A percentile compares a stretch with the other conserved stretches of the same genome.
phyloP scores from a whole-genome alignment of 768 basidiomycete genomes.

The Lyophyllum decastes region DNA sequence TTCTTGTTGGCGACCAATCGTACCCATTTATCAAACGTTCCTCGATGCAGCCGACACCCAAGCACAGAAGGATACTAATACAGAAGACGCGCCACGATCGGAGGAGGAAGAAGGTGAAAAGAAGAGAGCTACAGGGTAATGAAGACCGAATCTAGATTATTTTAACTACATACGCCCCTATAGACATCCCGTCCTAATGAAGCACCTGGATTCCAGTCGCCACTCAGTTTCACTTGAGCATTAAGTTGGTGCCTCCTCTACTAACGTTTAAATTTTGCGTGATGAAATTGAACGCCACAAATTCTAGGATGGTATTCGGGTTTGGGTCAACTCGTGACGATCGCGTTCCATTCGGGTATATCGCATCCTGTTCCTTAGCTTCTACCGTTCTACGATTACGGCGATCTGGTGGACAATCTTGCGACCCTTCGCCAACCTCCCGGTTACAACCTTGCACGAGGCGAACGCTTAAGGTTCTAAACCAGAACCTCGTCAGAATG shows the following conservation, averaged over 20 bases:
- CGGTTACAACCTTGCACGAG: slow-evolving; percentile 22
- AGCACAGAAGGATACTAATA: slow-evolving; percentile 21
- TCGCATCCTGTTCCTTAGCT: slow-evolving; percentile 13
- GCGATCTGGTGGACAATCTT: slow-evolving; percentile 25
- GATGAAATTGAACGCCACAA: slow-evolving; percentile 19
- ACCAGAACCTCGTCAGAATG: slow-evolving; percentile 11
- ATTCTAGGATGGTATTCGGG: slow-evolving; percentile 6
- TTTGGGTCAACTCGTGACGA: slow-evolving; percentile 11
- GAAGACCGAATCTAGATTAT: slow-evolving; percentile 17
- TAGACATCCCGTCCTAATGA: slow-evolving; percentile 9
- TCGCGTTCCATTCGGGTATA: slow-evolving; percentile 16
- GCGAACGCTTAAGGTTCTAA: slow-evolving; percentile 14
- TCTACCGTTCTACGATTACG: slow-evolving; percentile 9
- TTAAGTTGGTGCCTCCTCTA: not conserved
- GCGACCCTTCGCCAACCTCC: slow-evolving; percentile 20
- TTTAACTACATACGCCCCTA: slow-evolving; percentile 9
- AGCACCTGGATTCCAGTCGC: slow-evolving; percentile 5
- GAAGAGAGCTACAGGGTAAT: slow-evolving; percentile 53
- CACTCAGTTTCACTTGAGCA: not conserved
- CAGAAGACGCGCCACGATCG: slow-evolving; percentile 28
- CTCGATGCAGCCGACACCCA: slow-evolving; percentile 26
- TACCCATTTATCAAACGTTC: slow-evolving; percentile 20
- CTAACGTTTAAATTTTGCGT: slow-evolving; percentile 9
- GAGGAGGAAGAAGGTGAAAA: slow-evolving; percentile 43
- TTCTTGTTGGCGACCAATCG: slow-evolving; percentile 28